Conservation (phyloP, 768 basidiomycete species). For the Lentinula sp. region DNA sequence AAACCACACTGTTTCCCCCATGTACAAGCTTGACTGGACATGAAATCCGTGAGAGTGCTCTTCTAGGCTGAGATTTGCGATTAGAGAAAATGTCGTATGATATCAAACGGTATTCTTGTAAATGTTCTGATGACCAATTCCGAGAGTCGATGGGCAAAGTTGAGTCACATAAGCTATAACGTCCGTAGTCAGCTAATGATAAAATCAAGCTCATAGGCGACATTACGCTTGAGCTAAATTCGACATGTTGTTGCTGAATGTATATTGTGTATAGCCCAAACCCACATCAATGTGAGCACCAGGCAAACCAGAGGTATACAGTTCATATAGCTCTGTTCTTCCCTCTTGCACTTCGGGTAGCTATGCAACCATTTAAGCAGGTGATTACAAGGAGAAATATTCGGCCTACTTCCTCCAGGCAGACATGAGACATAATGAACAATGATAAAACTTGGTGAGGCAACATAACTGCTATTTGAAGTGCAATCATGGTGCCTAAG, state of each 20-base stretch:
- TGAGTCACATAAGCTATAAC: not conserved
- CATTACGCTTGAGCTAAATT: not conserved
- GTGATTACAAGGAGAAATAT: not conserved
- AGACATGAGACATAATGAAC: constrained; percentile 4
- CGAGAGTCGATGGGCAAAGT: not conserved
- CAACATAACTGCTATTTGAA: not conserved
- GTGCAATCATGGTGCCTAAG: not conserved
- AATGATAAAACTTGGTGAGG: not conserved
- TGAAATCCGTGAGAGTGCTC: constrained; percentile 10
- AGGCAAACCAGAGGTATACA: not conserved
- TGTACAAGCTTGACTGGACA: constrained; percentile 18
- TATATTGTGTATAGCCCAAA: not conserved
- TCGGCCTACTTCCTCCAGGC: not conserved
- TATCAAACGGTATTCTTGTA: constrained; percentile 6
- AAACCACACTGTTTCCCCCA: constrained; percentile 18
- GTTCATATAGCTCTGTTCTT: not conserved
- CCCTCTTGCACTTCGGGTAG: not conserved
- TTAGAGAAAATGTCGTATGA: constrained; percentile 12
- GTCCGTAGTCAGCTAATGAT: not conserved
- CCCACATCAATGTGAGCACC: not conserved
- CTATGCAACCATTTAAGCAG: not conserved
- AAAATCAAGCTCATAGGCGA: not conserved
- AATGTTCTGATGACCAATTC: constrained; percentile 11
- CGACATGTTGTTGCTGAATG: not conserved
- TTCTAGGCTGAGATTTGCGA: constrained; percentile 7